Percentiles rank a stretch among this genome's conserved stretches.
These are phyloP conservation scores for Corynascus novoguineensis DNA, from an alignment of 495 filamentous ascomycete genomes.

Conservation along the genomic window DNA sequence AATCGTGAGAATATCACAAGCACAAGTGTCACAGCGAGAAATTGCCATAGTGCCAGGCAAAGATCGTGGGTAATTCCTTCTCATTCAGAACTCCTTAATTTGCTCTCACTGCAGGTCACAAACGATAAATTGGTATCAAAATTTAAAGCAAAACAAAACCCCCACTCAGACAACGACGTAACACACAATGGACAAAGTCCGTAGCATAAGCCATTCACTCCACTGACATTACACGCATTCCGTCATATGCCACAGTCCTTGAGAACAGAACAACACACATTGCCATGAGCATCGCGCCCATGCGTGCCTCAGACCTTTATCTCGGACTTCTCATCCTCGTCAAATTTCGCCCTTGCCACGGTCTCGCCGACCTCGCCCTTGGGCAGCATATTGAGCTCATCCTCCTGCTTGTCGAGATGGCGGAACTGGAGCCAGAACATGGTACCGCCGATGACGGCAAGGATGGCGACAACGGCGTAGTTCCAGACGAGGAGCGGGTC, in stretches of 20 bases:
- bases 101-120: neutral
- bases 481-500: slow-evolving; percentile 64
- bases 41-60: too few species aligned
- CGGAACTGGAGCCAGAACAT: slow-evolving; percentile 60
- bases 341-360: neutral
- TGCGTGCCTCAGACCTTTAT: neutral
- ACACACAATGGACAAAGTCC: neutral
- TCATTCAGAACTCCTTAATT: neutral
- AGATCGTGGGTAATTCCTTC: neutral
- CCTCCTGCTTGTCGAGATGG: slow-evolving; percentile 57
- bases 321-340: neutral
- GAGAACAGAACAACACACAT: neutral
- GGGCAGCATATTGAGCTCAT: slow-evolving; percentile 54
- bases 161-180: neutral
- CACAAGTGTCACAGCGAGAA: too few species aligned
- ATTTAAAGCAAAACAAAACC: neutral
- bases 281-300: too few species aligned
- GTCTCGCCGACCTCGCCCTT: slow-evolving; percentile 15
- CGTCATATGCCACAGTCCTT: neutral
- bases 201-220: neutral
- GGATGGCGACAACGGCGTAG: slow-evolving; percentile 57
- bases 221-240: neutral
- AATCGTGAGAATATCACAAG: too few species aligned
- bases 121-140: neutral
- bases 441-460: slow-evolving; percentile 53